phyloP scores from a whole-genome alignment of 2,329 filamentous ascomycete genomes.

The Aspergillus sp. region DNA sequence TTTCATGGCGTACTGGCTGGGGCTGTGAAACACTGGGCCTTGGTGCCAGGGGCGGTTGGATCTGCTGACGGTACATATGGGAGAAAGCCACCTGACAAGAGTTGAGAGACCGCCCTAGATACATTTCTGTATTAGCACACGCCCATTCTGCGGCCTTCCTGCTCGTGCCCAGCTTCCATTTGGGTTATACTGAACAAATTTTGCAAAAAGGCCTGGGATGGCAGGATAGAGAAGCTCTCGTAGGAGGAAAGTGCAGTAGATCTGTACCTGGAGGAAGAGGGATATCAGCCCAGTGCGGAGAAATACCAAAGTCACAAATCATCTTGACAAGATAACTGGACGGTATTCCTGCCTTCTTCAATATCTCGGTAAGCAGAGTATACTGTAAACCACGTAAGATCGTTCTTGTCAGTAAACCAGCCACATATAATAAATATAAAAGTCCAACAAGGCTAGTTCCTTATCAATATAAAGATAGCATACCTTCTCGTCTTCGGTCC shows the following conservation, averaged over 20 bases:
- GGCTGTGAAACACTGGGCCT: conserved; percentile 10
- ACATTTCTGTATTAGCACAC: conserved; percentile 9
- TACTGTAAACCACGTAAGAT: conserved; percentile 21
- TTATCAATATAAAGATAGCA: conserved; percentile 1
- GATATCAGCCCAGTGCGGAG: conserved; percentile 34
- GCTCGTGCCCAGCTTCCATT: not conserved
- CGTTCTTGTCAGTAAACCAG: conserved; percentile 3
- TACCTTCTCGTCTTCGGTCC: conserved; percentile 42
- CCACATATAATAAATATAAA: too few species aligned
- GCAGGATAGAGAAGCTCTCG: not conserved
- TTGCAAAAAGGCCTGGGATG: not conserved
- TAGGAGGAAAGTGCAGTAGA: conserved; percentile 1
- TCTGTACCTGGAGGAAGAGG: conserved; percentile 36
- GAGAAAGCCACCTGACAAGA: conserved; percentile 29
- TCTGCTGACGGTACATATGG: conserved; percentile 26
- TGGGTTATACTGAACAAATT: too few species aligned
- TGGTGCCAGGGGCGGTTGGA: conserved; percentile 11
- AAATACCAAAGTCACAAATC: conserved; percentile 30
- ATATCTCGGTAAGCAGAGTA: conserved; percentile 34
- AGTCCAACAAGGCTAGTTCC: not conserved
- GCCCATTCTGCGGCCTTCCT: not conserved
- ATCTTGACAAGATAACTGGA: conserved; percentile 31
- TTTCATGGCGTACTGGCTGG: conserved; percentile 14
- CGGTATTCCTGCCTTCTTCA: conserved; percentile 33
- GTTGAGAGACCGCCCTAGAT: conserved; percentile 32